Percentiles rank a stretch among this genome's conserved stretches.
These are phyloP conservation scores for Syzygium oleosum DNA, from an alignment of 345 rosid genomes.

Conservation along the genomic window DNA sequence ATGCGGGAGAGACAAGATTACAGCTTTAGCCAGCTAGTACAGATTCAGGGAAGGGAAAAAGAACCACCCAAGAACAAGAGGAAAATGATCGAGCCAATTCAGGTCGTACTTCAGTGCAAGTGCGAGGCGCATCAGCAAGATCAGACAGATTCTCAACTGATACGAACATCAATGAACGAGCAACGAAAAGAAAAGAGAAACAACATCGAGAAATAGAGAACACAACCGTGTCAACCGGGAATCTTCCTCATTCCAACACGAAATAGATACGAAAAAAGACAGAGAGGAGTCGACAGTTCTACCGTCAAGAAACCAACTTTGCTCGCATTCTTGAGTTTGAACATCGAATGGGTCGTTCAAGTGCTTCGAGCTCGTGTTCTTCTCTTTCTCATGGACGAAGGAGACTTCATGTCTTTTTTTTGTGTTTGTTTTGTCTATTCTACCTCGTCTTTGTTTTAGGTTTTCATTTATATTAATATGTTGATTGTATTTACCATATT, in stretches of 20 bases:
- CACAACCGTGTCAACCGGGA: background rate
- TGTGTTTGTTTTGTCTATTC: background rate
- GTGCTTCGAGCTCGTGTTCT: background rate
- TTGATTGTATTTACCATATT: background rate
- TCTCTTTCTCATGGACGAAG: background rate
- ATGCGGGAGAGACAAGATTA: background rate
- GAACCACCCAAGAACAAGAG: background rate
- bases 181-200: background rate
- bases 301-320: background rate
- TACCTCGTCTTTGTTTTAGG: background rate
- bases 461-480: background rate
- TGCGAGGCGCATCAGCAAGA: background rate
- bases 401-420: background rate
- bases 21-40: background rate
- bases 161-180: background rate
- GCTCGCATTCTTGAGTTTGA: background rate
- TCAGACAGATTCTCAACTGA: background rate
- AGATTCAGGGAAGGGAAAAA: background rate
- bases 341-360: background rate
- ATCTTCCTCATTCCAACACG: background rate
- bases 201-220: background rate
- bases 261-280: background rate
- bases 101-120: background rate
- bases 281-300: background rate
- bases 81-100: background rate